A percentile compares a stretch with the other conserved stretches of the same genome.
Conservation (phyloP, 306 rosid genomes). For the Castanopsis chinensis region DNA sequence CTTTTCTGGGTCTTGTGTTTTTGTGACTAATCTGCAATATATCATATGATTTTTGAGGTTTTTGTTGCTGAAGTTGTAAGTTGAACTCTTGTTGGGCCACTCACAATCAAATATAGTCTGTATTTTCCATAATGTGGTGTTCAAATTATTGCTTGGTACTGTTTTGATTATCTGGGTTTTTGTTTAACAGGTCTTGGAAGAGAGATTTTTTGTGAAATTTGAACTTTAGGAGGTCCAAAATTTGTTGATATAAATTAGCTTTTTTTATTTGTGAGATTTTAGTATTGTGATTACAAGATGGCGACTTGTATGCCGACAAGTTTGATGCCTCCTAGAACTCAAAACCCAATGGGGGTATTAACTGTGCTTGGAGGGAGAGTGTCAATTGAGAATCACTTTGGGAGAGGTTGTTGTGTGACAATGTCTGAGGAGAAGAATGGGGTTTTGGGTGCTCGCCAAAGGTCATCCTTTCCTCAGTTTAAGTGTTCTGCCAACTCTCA, state of each 20-base stretch:
- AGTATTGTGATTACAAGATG: slow-evolving; percentile 44
- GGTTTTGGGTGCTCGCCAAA: slow-evolving; percentile 37
- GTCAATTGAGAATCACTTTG: slow-evolving; percentile 39
- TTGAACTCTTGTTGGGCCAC: not conserved
- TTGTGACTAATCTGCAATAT: not conserved
- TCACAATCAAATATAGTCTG: not conserved
- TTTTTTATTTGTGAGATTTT: slow-evolving; percentile 11
- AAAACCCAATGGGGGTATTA: slow-evolving; percentile 55
- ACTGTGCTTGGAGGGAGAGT: slow-evolving; percentile 57
- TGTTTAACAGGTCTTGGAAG: slow-evolving; percentile 42
- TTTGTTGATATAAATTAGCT: slow-evolving; percentile 9
- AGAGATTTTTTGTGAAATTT: slow-evolving; percentile 28
- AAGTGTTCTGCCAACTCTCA: slow-evolving; percentile 65
- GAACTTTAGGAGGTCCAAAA: slow-evolving; percentile 22
- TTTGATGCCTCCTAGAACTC: slow-evolving; percentile 51
- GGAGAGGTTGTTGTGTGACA: slow-evolving; percentile 39
- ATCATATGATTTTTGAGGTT: slow-evolving; percentile 2
- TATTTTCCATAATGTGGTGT: not conserved
- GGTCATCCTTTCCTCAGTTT: slow-evolving; percentile 41
- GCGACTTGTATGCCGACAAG: slow-evolving; percentile 48
- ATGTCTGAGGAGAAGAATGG: slow-evolving; percentile 39
- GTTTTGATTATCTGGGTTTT: slow-evolving; percentile 6
- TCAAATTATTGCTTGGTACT: slow-evolving; percentile 11
- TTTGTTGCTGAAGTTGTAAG: not conserved
- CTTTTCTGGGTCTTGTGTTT: not conserved